phyloP scores from a whole-genome alignment of 305 asterid genomes.

The Solanum hybrid region DNA sequence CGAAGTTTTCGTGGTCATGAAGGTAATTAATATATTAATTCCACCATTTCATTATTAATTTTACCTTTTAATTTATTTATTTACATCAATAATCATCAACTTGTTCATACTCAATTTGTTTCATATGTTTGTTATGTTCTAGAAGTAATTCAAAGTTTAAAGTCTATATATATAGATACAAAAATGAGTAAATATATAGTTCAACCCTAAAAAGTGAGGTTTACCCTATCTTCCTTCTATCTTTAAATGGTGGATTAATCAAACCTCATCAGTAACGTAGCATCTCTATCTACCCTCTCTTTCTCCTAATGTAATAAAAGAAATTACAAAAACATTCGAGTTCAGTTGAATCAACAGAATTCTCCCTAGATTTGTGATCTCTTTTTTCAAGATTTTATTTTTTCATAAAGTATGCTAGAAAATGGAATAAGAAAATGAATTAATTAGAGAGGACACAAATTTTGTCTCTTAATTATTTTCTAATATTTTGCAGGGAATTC shows the following conservation, averaged over 20 bases:
- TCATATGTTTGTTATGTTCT: background rate
- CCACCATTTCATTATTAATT: background rate
- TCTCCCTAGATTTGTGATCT: background rate
- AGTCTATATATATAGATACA: background rate
- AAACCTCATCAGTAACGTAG: background rate
- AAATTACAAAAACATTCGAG: background rate
- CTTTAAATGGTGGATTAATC: background rate
- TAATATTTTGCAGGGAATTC: conserved; percentile 18
- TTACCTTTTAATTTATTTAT: background rate
- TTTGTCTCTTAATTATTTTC: background rate
- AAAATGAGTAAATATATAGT: background rate
- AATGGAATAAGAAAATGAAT: background rate
- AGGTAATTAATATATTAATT: conserved; percentile 15
- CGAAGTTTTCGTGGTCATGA: conserved; percentile 23
- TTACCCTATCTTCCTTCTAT: background rate
- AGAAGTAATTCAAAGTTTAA: background rate
- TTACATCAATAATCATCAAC: background rate
- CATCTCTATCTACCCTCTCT: background rate
- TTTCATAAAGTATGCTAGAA: background rate
- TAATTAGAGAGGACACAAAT: background rate
- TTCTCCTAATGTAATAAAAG: background rate
- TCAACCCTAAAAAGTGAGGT: no score
- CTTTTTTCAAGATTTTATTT: background rate
- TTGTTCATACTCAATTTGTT: background rate
- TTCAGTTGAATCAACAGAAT: background rate